Base-by-base conservation (phyloP, 805 yeast genomes). In the Kuraishia floccosa region DNA sequence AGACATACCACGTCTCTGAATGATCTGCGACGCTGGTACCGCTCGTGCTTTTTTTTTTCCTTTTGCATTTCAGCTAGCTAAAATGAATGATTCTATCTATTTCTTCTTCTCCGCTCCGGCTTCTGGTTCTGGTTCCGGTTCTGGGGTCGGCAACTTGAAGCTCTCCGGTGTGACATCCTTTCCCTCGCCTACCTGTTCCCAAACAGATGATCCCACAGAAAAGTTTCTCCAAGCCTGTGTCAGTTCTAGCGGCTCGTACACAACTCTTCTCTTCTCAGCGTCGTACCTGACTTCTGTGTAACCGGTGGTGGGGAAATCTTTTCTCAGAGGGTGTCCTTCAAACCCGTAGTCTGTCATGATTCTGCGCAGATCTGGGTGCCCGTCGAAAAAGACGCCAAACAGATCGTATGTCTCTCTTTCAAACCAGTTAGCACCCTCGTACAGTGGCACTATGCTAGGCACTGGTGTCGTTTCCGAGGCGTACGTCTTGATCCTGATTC, bases 211-310 rank as follows among this genome's bases (percentile, higher is more conserved):
- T 28, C 94, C 94, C 28, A 82, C 93, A 17, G 81, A 64, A 62
- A 84, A 84, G 65, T 82, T 80, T 66, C 94, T 75, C 75, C 84
- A 84, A 10, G 94, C 94, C 61, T 84, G 94, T 20, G 94, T 81
- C 53, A 84, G 67, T 63, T 84, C 94, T 49, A 84, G 67, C 25
- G 94, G 94, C 58, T 82, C 94, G 56, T 84, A 84, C 13, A 84
- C 83, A 34, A 84, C 76, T 53, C 94, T 72, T 66, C 83, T 76
- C 69, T 84, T 84, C 57, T 84, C 94, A 53, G 83, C 85, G 56
- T 84, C 94, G 58, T 82, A 84, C 51, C 87, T 72, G 25, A 83
- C 84, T 62, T 84, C 94, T 29, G 91, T 82, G 60, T 82, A 84
- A 34, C 94, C 94, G 25, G 91, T 80, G 26, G 89, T 76, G 44